Evolutionary conservation across 169 alveolate species (phyloP).

Genomic region (Plasmodium ovale): DNA sequence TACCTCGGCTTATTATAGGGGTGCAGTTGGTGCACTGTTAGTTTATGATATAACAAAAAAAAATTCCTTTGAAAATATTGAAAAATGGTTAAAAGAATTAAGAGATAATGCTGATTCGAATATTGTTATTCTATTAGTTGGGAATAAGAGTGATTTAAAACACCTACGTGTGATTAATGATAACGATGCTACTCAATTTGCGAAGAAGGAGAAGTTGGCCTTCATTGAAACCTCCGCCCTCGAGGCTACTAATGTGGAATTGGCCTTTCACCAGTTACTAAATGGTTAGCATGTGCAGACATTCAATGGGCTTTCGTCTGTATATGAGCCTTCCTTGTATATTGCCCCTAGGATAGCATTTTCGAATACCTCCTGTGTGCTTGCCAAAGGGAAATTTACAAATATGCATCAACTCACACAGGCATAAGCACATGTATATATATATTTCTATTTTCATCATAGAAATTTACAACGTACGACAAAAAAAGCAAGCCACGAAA

Average conservation of each 20-base stretch:
- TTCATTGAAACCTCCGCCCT: slow-evolving; percentile 98
- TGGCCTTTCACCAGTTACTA: slow-evolving; percentile 89
- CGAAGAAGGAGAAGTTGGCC: slow-evolving; percentile 92
- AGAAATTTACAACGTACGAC: slow-evolving; percentile 75
- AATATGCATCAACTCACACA: background rate
- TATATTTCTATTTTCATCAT: slow-evolving; percentile 1
- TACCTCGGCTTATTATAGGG: slow-evolving; percentile 99
- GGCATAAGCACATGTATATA: background rate
- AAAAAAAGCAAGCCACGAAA: slow-evolving; percentile 70
- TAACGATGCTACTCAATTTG: slow-evolving; percentile 94
- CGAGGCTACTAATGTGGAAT: slow-evolving; percentile 95
- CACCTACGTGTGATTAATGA: slow-evolving; percentile 90
- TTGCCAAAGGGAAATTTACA: no score
- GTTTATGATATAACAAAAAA: slow-evolving; percentile 98
- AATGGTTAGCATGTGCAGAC: slow-evolving; percentile 54
- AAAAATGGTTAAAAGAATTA: slow-evolving; percentile 97
- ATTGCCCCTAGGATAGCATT: no score
- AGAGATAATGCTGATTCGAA: slow-evolving; percentile 97
- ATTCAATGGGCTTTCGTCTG: no score
- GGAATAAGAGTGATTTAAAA: slow-evolving; percentile 97
- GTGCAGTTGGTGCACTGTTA: slow-evolving; percentile 99
- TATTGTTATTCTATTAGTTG: slow-evolving; percentile 96
- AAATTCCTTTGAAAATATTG: slow-evolving; percentile 94
- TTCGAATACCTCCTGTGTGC: no score
- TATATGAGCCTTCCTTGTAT: no score